A percentile compares a stretch with the other conserved stretches of the same genome.
phyloP scores from a whole-genome alignment of 1,284 basidiomycete species.

The Prillingera fragicola region DNA sequence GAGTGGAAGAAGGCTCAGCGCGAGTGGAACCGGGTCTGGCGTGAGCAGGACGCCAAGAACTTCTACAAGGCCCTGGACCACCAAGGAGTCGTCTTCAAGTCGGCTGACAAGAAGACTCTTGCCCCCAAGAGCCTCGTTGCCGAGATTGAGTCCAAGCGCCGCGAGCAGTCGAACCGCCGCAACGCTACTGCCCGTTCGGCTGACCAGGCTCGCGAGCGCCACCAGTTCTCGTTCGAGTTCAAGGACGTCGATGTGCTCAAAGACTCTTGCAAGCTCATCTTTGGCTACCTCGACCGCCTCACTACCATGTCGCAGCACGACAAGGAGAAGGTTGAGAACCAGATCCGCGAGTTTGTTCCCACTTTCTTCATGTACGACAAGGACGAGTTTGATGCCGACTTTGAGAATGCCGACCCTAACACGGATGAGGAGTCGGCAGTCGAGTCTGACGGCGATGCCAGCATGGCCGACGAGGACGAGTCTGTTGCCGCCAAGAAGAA shows the following conservation, averaged over 20 bases:
- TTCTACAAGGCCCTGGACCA: conserved; percentile 97
- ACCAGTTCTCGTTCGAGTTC: conserved; percentile 76
- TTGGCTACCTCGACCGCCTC: conserved; percentile 83
- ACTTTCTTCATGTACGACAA: conserved; percentile 69
- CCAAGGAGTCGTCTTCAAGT: conserved; percentile 90
- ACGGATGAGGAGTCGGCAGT: conserved; percentile 62
- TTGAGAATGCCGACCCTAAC: conserved; percentile 57
- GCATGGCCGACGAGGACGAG: conserved; percentile 49
- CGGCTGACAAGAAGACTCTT: conserved; percentile 92
- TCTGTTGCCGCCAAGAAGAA: conserved; percentile 43
- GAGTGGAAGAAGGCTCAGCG: conserved; percentile 94
- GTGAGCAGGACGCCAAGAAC: conserved; percentile 93
- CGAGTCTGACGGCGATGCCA: conserved; percentile 49
- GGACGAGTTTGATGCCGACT: conserved; percentile 70
- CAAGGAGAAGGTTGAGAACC: conserved; percentile 74
- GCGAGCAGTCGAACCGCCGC: conserved; percentile 66
- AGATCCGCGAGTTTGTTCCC: conserved; percentile 80
- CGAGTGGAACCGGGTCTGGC: conserved; percentile 96
- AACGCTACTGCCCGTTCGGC: conserved; percentile 66
- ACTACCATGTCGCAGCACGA: conserved; percentile 69
- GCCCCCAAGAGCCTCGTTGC: conserved; percentile 82
- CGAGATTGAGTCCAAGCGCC: conserved; percentile 76
- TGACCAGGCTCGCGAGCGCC: conserved; percentile 37
- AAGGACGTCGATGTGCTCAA: conserved; percentile 74
- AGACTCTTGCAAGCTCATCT: conserved; percentile 83